A percentile compares a stretch with the other conserved stretches of the same genome.
phyloP scores from a whole-genome alignment of 345 rosid species.

The Aethionema arabicum region DNA sequence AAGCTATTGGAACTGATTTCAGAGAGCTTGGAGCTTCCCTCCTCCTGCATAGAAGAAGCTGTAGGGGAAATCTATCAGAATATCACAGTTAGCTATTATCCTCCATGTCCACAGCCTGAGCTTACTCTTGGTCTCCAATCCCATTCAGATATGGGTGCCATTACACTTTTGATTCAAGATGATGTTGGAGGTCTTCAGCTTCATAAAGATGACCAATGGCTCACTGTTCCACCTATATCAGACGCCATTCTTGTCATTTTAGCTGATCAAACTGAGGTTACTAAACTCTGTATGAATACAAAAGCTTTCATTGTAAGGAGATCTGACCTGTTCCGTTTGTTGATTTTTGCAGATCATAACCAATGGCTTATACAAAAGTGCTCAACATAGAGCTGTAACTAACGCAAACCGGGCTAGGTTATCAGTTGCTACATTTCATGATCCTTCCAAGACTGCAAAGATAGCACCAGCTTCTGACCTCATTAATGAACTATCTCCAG shows the following conservation, averaged over 20 bases:
- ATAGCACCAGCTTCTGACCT: slow-evolving; percentile 65
- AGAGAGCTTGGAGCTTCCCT: slow-evolving; percentile 56
- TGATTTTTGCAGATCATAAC: slow-evolving; percentile 60
- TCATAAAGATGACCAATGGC: slow-evolving; percentile 64
- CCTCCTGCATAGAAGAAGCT: slow-evolving; percentile 53
- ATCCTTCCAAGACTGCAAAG: slow-evolving; percentile 60
- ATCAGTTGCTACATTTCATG: slow-evolving; percentile 86
- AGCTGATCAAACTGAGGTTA: slow-evolving; percentile 86
- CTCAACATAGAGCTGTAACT: slow-evolving; percentile 71
- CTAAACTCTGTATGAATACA: background rate
- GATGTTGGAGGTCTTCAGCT: slow-evolving; percentile 83
- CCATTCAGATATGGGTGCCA: slow-evolving; percentile 81
- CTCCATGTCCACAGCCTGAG: slow-evolving; percentile 90
- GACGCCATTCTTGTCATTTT: slow-evolving; percentile 69
- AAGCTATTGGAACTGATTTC: slow-evolving; percentile 64
- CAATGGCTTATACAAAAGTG: slow-evolving; percentile 70
- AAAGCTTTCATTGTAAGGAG: background rate
- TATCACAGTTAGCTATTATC: slow-evolving; percentile 80
- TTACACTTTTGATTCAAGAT: slow-evolving; percentile 83
- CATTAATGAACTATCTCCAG: slow-evolving; percentile 39
- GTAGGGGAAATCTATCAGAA: slow-evolving; percentile 86
- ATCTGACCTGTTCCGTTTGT: background rate
- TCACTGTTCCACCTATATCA: slow-evolving; percentile 55
- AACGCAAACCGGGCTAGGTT: slow-evolving; percentile 58
- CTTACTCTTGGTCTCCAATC: slow-evolving; percentile 86